Evolutionary conservation across 768 basidiomycete species (phyloP).

Genomic region (Pleurotus citrinopileatus): DNA sequence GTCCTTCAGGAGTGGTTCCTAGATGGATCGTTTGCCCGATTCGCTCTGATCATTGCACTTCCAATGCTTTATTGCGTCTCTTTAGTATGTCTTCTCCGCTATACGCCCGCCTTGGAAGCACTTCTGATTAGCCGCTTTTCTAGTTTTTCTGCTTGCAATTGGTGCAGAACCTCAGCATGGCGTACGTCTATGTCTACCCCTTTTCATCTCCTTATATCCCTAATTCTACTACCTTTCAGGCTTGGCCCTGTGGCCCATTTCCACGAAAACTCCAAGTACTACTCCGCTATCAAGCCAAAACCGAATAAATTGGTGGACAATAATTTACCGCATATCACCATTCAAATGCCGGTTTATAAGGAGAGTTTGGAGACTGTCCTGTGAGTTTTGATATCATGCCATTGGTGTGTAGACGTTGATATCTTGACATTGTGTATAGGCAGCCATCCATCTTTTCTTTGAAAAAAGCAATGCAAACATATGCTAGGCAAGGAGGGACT

Average conservation of each 20-base stretch:
- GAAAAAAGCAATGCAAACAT: conserved; percentile 84
- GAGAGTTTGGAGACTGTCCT: conserved; percentile 69
- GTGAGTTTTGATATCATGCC: conserved; percentile 31
- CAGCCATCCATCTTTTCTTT: conserved; percentile 69
- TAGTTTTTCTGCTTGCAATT: conserved; percentile 81
- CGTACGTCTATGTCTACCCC: conserved; percentile 40
- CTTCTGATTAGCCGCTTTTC: background rate
- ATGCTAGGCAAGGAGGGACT: conserved; percentile 81
- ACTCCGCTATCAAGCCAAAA: conserved; percentile 62
- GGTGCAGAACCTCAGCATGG: conserved; percentile 63
- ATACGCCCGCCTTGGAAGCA: conserved; percentile 28
- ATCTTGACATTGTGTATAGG: conserved; percentile 24
- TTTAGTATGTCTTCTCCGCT: conserved; percentile 36
- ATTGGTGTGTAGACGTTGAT: background rate
- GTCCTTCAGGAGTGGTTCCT: conserved; percentile 65
- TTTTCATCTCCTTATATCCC: conserved; percentile 19
- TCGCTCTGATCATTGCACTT: conserved; percentile 55
- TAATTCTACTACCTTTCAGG: conserved; percentile 44
- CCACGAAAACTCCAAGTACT: conserved; percentile 78
- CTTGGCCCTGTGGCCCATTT: conserved; percentile 80
- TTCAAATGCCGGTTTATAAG: conserved; percentile 87
- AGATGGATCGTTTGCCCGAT: conserved; percentile 58
- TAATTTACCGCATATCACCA: conserved; percentile 69
- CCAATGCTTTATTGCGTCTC: conserved; percentile 78
- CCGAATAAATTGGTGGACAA: conserved; percentile 46